A percentile compares a stretch with the other conserved stretches of the same genome.
Conservation (phyloP, 2,329 filamentous ascomycete species). For the Tolypocladium tropicale region DNA sequence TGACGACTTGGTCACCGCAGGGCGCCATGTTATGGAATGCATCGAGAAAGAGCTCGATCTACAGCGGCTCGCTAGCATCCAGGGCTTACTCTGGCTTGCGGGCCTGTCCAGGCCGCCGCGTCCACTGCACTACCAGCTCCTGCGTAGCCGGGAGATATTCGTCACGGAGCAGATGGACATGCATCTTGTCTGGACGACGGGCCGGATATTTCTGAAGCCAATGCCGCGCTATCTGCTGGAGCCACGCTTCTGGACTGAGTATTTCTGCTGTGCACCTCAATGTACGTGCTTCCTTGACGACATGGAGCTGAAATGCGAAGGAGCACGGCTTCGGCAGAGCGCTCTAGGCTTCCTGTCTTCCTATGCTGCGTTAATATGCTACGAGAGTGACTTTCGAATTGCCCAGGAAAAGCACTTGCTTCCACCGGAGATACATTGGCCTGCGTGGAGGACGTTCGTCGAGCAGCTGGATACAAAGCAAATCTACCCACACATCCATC, state of each 20-base stretch:
- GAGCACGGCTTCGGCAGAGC: background rate
- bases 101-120: conserved; percentile 8
- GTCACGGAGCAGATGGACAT: conserved; percentile 20
- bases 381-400: conserved; percentile 25
- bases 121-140: conserved; percentile 13
- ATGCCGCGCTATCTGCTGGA: conserved; percentile 24
- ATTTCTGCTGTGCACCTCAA: background rate
- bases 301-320: background rate
- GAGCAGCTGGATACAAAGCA: conserved; percentile 15
- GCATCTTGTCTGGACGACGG: conserved; percentile 16
- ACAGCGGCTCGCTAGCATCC: conserved; percentile 4
- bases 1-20: conserved; percentile 3
- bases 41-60: conserved; percentile 7
- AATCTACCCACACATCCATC: conserved; percentile 20
- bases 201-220: conserved; percentile 21
- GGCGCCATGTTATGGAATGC: conserved; percentile 1
- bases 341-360: conserved; percentile 5
- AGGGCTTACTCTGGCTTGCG: conserved; percentile 1
- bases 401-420: conserved; percentile 21
- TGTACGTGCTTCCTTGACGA: background rate
- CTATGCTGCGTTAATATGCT: conserved; percentile 9
- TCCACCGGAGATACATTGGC: conserved; percentile 22
- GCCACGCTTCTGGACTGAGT: conserved; percentile 3
- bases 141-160: conserved; percentile 13
- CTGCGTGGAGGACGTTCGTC: conserved; percentile 20